Base-by-base conservation (phyloP, 176 grass and related monocot genomes). In the Alloteropsis semialata region DNA sequence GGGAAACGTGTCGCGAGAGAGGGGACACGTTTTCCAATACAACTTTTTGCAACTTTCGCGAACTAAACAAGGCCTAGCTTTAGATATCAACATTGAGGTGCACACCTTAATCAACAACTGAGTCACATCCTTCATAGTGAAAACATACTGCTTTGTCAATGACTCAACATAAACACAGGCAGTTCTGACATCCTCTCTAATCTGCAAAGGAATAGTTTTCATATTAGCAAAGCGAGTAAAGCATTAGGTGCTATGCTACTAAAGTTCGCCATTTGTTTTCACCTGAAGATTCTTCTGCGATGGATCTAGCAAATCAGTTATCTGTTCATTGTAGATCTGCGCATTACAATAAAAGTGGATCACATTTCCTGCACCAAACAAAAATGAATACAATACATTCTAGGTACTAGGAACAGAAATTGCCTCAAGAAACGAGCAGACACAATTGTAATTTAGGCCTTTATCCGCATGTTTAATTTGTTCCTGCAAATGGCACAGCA, bases 291-390 rank as follows among this genome's bases (percentile, higher is more conserved):
- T 93, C 69, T 84, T 99, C 66, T 78, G 85, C 1, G 81, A 61
- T 10, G 96, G 92, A 49, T 99, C 91, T 76, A 99, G 90, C 81
- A 99, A 95, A 82, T 99, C 96, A 51, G 96, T 99, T 78, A 99
- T 99, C 83, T 99, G 96, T 66, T 99, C 96, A 87, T 99, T 99
- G 68, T 99, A 94, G 34, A 99, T 99, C 96, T 99, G 89, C 74
- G 84, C n/a, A 50, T 44, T 69, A 46, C 6, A 83, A 30, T 73
- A 44, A 68, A 21, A 25, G 39, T 66, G 48, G 10, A 41, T 90
- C 50, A 90, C 46, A 90, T 62, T 70, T 70, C 77, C n/a, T 48
- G 54, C 28, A 13, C n/a, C 21, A 48, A 78, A 86, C 58, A 67
- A 56, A n/a, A 84, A 70, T 0, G 27, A 48, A 15, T 45, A 39